phyloP scores from a whole-genome alignment of 2,329 filamentous ascomycete species.

The Dactylellina drechsleri region DNA sequence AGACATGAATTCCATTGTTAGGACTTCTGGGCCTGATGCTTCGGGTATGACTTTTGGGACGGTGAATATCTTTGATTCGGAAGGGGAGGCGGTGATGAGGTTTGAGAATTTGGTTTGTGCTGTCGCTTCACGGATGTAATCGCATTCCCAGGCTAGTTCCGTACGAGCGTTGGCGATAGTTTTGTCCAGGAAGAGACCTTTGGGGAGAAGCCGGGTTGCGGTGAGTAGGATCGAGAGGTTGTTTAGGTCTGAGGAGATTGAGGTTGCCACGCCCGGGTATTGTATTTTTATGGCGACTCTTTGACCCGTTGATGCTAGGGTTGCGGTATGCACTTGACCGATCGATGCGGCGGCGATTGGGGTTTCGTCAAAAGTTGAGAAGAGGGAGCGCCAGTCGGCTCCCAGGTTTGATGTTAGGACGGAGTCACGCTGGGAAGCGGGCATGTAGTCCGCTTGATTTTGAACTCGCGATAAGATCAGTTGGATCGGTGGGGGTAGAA shows the following conservation, averaged over 20 bases:
- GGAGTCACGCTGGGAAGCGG: conserved; percentile 86
- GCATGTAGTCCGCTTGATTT: conserved; percentile 98
- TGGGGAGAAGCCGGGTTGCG: conserved; percentile 87
- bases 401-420: conserved; percentile 84
- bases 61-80: conserved; percentile 75
- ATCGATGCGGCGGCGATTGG: conserved; percentile 97
- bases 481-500: conserved; percentile 87
- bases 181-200: conserved; percentile 92
- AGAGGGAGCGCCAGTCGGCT: conserved; percentile 83
- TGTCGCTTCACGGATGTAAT: conserved; percentile 88
- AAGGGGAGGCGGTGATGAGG: conserved; percentile 71
- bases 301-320: conserved; percentile 76
- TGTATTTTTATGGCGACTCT: conserved; percentile 93
- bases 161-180: conserved; percentile 94
- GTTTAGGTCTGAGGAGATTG: conserved; percentile 94
- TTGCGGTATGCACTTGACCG: conserved; percentile 90
- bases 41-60: conserved; percentile 81
- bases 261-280: conserved; percentile 94
- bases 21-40: conserved; percentile 83
- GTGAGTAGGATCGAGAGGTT: conserved; percentile 91
- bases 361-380: conserved; percentile 84
- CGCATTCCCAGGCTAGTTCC: conserved; percentile 96
- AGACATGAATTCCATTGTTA: conserved; percentile 92
- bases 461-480: conserved; percentile 93
- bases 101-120: conserved; percentile 79